Evolutionary conservation across 495 filamentous ascomycete genomes (phyloP).

Genomic region (Trichoderma parareesei): DNA sequence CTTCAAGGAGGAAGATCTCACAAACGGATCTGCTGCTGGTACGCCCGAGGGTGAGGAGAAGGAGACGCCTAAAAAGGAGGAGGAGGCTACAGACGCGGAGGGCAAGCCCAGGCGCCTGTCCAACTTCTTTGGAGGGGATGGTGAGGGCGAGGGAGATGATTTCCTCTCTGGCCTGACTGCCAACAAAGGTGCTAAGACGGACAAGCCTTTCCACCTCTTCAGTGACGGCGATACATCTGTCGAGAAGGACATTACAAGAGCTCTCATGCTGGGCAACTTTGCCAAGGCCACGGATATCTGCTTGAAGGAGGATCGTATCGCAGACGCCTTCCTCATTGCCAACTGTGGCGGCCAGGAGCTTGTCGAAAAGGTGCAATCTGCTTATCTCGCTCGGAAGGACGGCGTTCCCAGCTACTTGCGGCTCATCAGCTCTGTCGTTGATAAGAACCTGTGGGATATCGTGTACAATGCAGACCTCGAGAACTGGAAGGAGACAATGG

Average conservation of each 20-base stretch:
- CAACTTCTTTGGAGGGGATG: slow-evolving; percentile 65
- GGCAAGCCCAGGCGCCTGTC: slow-evolving; percentile 55
- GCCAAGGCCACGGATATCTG: slow-evolving; percentile 84
- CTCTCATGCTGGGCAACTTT: slow-evolving; percentile 83
- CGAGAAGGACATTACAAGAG: slow-evolving; percentile 78
- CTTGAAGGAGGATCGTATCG: slow-evolving; percentile 77
- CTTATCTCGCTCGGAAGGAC: slow-evolving; percentile 78
- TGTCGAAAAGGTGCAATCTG: slow-evolving; percentile 85
- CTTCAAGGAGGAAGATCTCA: slow-evolving; percentile 55
- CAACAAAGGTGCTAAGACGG: slow-evolving; percentile 44
- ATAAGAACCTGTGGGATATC: slow-evolving; percentile 97
- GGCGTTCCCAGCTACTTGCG: slow-evolving; percentile 86
- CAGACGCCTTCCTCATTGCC: slow-evolving; percentile 96
- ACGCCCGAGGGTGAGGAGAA: slow-evolving; percentile 22
- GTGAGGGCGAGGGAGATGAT: slow-evolving; percentile 63
- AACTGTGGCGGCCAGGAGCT: slow-evolving; percentile 92
- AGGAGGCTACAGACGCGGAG: slow-evolving; percentile 21
- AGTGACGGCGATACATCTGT: slow-evolving; percentile 69
- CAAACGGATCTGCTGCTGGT: slow-evolving; percentile 38
- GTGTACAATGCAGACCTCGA: slow-evolving; percentile 89
- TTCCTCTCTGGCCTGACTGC: slow-evolving; percentile 69
- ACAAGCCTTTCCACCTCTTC: slow-evolving; percentile 55
- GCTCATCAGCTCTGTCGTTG: slow-evolving; percentile 81
- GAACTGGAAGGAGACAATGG: slow-evolving; percentile 97
- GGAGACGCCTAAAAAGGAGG: slow-evolving; percentile 32